These are phyloP conservation scores for Silene conica DNA, from an alignment of 148 eudicot species.

Conservation along the genomic window DNA sequence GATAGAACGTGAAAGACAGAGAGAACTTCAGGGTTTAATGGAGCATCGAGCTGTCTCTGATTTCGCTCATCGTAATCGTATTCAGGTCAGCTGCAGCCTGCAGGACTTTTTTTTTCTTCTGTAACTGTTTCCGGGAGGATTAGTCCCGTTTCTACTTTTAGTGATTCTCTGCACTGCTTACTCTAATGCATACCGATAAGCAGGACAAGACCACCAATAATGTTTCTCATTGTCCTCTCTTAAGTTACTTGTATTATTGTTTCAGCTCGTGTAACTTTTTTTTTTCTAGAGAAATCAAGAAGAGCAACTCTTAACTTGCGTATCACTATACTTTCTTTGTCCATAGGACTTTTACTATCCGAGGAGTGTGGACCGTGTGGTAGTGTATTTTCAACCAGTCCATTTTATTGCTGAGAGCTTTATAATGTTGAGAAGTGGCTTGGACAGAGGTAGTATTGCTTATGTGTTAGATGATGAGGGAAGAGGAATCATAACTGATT, in stretches of 20 bases:
- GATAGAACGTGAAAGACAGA: slow-evolving; percentile 85
- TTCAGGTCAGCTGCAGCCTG: slow-evolving; percentile 58
- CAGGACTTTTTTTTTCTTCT: neutral
- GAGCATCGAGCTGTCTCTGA: slow-evolving; percentile 97
- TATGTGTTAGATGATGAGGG: neutral
- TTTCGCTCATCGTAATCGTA: slow-evolving; percentile 96
- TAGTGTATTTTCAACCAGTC: neutral
- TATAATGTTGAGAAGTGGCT: no score
- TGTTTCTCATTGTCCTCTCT: no score
- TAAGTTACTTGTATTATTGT: no score
- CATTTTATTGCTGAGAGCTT: neutral
- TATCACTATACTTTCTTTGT: neutral
- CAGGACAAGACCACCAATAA: no score
- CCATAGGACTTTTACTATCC: neutral
- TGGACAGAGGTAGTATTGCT: neutral
- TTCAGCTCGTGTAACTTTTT: neutral
- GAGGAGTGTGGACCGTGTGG: neutral
- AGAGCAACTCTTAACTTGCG: neutral
- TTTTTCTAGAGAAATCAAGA: neutral
- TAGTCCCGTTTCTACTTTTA: no score
- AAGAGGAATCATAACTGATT: neutral
- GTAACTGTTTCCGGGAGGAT: neutral
- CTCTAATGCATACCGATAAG: no score
- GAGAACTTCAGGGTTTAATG: slow-evolving; percentile 86
- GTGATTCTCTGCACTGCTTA: no score